Conservation (phyloP, 1,284 basidiomycete genomes). For the Athelia psychrophila region DNA sequence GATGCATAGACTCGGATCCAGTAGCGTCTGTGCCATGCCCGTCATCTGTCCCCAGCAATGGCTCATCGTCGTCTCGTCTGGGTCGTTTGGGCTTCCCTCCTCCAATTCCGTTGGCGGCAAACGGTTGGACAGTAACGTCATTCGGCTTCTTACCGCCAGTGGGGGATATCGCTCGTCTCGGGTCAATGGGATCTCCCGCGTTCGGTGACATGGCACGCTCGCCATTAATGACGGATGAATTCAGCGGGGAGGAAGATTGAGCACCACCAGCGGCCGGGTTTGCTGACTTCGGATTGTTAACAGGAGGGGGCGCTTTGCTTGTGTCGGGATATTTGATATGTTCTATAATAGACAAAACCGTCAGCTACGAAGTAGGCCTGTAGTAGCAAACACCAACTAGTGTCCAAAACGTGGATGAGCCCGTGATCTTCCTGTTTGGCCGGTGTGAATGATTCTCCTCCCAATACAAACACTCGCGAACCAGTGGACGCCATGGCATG, state of each 20-base stretch:
- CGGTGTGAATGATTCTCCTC: slow-evolving; percentile 87
- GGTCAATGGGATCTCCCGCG: slow-evolving; percentile 49
- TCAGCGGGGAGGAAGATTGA: slow-evolving; percentile 10
- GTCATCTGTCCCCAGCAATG: slow-evolving; percentile 48
- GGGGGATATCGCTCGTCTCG: slow-evolving; percentile 66
- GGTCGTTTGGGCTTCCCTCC: slow-evolving; percentile 54
- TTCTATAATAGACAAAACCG: slow-evolving; percentile 40
- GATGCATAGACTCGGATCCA: slow-evolving; percentile 41
- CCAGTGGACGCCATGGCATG: slow-evolving; percentile 94
- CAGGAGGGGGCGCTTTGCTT: slow-evolving; percentile 44
- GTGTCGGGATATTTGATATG: slow-evolving; percentile 94
- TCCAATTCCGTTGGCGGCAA: slow-evolving; percentile 41
- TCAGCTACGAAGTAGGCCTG: not conserved
- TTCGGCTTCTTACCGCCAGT: slow-evolving; percentile 32
- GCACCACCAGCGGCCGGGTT: slow-evolving; percentile 28
- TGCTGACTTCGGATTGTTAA: slow-evolving; percentile 33
- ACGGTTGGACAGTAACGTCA: slow-evolving; percentile 14
- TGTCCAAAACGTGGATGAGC: slow-evolving; percentile 88
- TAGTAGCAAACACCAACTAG: slow-evolving; percentile 57
- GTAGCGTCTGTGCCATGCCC: slow-evolving; percentile 43
- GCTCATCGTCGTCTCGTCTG: slow-evolving; percentile 65
- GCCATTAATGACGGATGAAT: slow-evolving; percentile 30
- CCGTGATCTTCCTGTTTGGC: slow-evolving; percentile 79
- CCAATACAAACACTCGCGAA: slow-evolving; percentile 87
- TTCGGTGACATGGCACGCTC: slow-evolving; percentile 57